Evolutionary conservation across 2,329 filamentous ascomycete genomes (phyloP), one percentile per base, ranked within the genome.

Genomic region (Colletotrichum sp.): DNA sequence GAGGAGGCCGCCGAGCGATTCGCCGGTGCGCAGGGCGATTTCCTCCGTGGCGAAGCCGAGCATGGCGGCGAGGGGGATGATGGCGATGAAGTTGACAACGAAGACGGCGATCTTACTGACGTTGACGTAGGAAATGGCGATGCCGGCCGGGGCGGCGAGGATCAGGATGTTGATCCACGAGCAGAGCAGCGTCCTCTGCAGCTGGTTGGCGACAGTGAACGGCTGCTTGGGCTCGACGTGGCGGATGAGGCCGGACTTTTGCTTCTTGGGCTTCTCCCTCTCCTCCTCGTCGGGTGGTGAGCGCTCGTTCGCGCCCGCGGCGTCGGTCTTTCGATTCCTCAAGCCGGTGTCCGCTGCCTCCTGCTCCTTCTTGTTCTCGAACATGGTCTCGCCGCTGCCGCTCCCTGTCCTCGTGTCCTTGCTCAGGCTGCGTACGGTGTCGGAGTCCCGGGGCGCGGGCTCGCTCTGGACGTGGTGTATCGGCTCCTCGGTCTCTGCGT

Each of bases 41-140:
- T 98, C 96, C 83, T 98, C 96, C 0, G 96, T 98, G 1, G 95
- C 95, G 80, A 94, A 98, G 79, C 94, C 94, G 28, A 98, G 88
- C 88, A 98, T 93, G 16, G 94, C 94, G 4, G 96, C 96, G 55
- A 98, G 89, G 0, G 96, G 96, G 75, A 98, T 93, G 79, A 98
- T 98, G 76, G 96, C 96, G 78, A 98, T 91, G 81, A 98, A 98
- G 86, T 98, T 98, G 85, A 98, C 91, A 71, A 96, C 91, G 81
- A 98, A 98, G 62, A 97, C 88, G 36, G 89, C 90, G 74, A 94
- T 88, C 5, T 89, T 87, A 80, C 90, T 88, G 67, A 94, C 86
- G 13, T 81, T 78, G 22, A 92, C 85, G 81, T 93, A 95, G 80
- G 94, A 91, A 68, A 96, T 83, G 3, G 91, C 94, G 80, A 98